Evolutionary conservation across 306 rosid genomes (phyloP).

Genomic region (Clitoria ternatea): DNA sequence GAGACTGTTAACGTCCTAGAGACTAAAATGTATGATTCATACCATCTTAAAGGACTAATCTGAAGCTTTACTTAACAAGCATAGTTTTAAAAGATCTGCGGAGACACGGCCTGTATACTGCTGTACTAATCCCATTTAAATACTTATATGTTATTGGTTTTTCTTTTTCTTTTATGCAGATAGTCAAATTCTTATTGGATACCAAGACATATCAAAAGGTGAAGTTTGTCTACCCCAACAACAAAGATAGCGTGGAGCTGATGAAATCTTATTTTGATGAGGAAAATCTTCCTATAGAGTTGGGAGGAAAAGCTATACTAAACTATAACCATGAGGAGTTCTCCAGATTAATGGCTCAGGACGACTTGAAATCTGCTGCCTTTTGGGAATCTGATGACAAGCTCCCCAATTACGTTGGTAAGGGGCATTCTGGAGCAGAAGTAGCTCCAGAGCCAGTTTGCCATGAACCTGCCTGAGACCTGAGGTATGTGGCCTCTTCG

Average conservation of each 20-base stretch:
- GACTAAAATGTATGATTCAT: too few relatives aligned
- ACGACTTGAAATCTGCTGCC: conserved; percentile 53
- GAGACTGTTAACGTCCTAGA: too few relatives aligned
- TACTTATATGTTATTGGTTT: not conserved
- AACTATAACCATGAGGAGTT: conserved; percentile 60
- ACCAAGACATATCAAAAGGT: conserved; percentile 65
- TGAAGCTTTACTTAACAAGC: too few relatives aligned
- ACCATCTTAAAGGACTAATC: too few relatives aligned
- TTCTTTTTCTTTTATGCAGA: conserved; percentile 32
- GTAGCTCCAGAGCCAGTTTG: not conserved
- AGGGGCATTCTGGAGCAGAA: conserved; percentile 40
- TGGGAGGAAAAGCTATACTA: conserved; percentile 59
- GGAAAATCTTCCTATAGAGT: conserved; percentile 66
- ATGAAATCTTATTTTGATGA: conserved; percentile 62
- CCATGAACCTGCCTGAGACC: not conserved
- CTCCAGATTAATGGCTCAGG: conserved; percentile 51
- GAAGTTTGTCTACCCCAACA: conserved; percentile 62
- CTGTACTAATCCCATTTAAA: not conserved
- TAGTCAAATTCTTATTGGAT: conserved; percentile 67
- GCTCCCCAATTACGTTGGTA: conserved; percentile 8
- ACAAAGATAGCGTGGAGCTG: conserved; percentile 61
- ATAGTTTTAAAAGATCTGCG: not conserved
- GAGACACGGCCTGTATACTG: not conserved
- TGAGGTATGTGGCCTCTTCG: too few relatives aligned
- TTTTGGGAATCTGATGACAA: conserved; percentile 46